Evolutionary conservation across 495 filamentous ascomycete species (phyloP).

Genomic region (Penicillium coprophilum): DNA sequence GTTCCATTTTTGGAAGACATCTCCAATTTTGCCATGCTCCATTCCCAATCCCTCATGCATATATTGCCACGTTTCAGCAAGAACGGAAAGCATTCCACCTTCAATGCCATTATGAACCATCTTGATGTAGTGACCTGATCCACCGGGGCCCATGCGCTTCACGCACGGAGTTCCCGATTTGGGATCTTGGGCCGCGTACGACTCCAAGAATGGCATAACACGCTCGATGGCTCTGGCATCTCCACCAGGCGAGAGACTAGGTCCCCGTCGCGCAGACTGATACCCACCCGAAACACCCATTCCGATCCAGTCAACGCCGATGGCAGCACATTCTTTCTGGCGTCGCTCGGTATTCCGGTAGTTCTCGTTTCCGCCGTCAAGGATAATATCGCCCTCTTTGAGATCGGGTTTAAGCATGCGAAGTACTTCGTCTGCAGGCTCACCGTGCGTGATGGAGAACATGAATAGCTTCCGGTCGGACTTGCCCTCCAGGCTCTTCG

Average conservation of each 20-base stretch:
- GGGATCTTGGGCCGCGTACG: conserved; percentile 59
- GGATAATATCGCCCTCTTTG: conserved; percentile 63
- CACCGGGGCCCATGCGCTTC: conserved; percentile 58
- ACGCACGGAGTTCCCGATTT: conserved; percentile 61
- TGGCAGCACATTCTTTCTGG: conserved; percentile 54
- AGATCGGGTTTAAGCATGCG: conserved; percentile 56
- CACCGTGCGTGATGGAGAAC: conserved; percentile 70
- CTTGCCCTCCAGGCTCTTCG: conserved; percentile 37
- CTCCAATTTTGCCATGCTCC: conserved; percentile 60
- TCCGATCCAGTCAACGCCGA: conserved; percentile 64
- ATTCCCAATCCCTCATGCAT: conserved; percentile 60
- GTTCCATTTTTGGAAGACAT: conserved; percentile 63
- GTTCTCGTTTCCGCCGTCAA: conserved; percentile 72
- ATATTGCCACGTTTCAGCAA: conserved; percentile 66
- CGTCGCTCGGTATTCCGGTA: conserved; percentile 65
- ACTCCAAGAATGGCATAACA: conserved; percentile 63
- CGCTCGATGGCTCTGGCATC: conserved; percentile 55
- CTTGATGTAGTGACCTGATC: conserved; percentile 72
- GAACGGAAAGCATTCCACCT: conserved; percentile 63
- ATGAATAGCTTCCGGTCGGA: conserved; percentile 52
- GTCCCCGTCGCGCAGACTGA: conserved; percentile 63
- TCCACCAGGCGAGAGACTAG: conserved; percentile 65
- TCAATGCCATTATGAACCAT: conserved; percentile 81
- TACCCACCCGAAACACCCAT: conserved; percentile 71
- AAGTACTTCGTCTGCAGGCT: conserved; percentile 64